Base-by-base conservation (phyloP, 306 rosid species). In the Ammopiptanthus mongolicus region DNA sequence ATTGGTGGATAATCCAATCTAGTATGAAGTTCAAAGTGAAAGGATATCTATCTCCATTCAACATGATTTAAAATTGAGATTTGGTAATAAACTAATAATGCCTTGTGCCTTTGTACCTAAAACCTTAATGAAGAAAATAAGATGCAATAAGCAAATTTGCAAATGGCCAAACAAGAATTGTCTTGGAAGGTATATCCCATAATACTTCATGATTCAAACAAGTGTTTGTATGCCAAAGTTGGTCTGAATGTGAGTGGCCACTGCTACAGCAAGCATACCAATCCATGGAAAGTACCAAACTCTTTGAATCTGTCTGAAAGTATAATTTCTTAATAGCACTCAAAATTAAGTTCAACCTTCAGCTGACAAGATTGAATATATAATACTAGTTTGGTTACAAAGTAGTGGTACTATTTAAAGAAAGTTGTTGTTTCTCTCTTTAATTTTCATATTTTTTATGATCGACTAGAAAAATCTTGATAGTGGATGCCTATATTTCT, bases 101-200 rank as follows among this genome's bases (percentile, higher is more conserved):
- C 61, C 42, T 50, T 51, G 11, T 69, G 81, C 8, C 25, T 70
- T 39, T 62, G 29, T 69, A 62, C 74, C 81, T 44, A 65, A 81
- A 58, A 34, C 25, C 34, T 12, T 13, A 19, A 19, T 22, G 13
- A n/a, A 33, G n/a, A 61, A 48, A 37, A 28, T 31, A 61, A 59
- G 23, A 74, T 62, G 21, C 51, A n/a, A 13, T 21, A 28, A 63
- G 21, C 60, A n/a, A 17, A 44, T 52, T 11, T 52, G 18, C 17
- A 46, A 22, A 1, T 57, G 48, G 31, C 46, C 62, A 33, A 17
- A 55, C 46, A 64, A 19, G 7, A 59, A 8, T 23, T 75, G 0
- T 75, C 12, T 37, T 28, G 3, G 8, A 75, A 37, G 28, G 4
- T 15, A 33, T 17, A 51, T 51, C 12, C 28, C 5, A 28, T n/a